A percentile compares a stretch with the other conserved stretches of the same genome.
phyloP scores from a whole-genome alignment of 2,329 filamentous ascomycete genomes.

The Diaporthe velutina region DNA sequence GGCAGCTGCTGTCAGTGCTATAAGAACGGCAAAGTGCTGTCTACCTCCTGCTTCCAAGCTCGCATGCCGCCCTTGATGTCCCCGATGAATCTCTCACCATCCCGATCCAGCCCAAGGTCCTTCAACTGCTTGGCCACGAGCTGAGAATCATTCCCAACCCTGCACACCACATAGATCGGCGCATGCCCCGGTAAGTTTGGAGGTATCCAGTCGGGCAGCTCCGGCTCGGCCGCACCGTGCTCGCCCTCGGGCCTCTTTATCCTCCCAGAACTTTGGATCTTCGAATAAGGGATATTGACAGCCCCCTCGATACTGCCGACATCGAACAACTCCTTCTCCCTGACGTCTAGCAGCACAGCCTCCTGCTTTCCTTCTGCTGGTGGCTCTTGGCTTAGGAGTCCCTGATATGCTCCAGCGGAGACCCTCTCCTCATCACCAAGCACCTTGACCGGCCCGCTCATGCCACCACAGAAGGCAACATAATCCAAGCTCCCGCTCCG shows the following conservation, averaged over 20 bases:
- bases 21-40: constrained; percentile 67
- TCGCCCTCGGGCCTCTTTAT: constrained; percentile 33
- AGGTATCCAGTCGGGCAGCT: constrained; percentile 34
- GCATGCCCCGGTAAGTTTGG: constrained; percentile 54
- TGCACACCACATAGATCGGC: constrained; percentile 79
- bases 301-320: constrained; percentile 83
- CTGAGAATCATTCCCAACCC: constrained; percentile 85
- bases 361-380: constrained; percentile 24
- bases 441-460: constrained; percentile 62
- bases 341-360: constrained; percentile 83
- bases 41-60: constrained; percentile 79
- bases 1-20: constrained; percentile 46
- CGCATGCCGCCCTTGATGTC: constrained; percentile 80
- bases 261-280: constrained; percentile 46
- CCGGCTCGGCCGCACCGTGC: background rate
- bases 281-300: constrained; percentile 79
- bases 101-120: constrained; percentile 66
- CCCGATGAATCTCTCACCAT: constrained; percentile 70
- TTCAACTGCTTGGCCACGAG: constrained; percentile 75
- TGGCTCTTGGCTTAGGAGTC: constrained; percentile 41
- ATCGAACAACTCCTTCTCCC: constrained; percentile 86
- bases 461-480: constrained; percentile 83
- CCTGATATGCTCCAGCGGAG: constrained; percentile 69
- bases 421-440: constrained; percentile 77
- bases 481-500: constrained; percentile 81